Evolutionary conservation across 192 early-diverging fungal species (phyloP).

Genomic region (Chytriomyces hyalinus): DNA sequence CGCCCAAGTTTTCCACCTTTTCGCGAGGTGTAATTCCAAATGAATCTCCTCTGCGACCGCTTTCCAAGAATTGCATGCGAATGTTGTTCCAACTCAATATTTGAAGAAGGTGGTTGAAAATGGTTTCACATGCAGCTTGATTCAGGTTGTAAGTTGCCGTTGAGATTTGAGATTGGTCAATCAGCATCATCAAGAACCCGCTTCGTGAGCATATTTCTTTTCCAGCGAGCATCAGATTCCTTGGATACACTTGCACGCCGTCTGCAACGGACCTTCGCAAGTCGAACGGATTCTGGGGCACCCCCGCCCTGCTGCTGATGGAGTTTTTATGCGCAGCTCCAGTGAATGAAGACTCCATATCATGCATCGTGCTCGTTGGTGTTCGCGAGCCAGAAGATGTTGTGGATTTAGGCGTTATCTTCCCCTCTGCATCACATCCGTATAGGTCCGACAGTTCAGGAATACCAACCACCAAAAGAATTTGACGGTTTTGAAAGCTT

Average conservation of each 20-base stretch:
- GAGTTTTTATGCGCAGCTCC: background rate
- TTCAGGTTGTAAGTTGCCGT: constrained; percentile 53
- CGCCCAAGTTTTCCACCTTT: no score
- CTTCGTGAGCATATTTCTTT: constrained; percentile 38
- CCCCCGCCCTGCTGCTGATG: constrained; percentile 4
- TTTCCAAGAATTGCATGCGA: constrained; percentile 49
- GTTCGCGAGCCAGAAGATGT: constrained; percentile 1
- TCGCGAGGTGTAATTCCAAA: background rate
- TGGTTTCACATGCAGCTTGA: constrained; percentile 30
- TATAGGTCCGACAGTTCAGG: constrained; percentile 18
- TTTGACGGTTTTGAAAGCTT: background rate
- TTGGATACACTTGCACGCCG: constrained; percentile 41
- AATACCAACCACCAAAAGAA: constrained; percentile 23
- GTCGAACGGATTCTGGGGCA: background rate
- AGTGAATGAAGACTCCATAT: background rate
- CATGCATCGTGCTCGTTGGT: background rate
- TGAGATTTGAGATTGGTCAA: constrained; percentile 38
- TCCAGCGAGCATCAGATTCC: constrained; percentile 33
- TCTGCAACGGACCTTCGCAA: constrained; percentile 34
- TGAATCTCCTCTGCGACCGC: background rate
- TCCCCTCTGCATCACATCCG: background rate
- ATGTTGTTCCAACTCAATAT: constrained; percentile 60
- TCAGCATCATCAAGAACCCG: constrained; percentile 48
- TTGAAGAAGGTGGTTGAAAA: constrained; percentile 48
- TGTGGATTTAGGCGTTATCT: background rate